Percentiles rank a stretch among this genome's conserved stretches.
Conservation (phyloP, 2,329 filamentous ascomycete genomes). For the Colletotrichum abscissum region DNA sequence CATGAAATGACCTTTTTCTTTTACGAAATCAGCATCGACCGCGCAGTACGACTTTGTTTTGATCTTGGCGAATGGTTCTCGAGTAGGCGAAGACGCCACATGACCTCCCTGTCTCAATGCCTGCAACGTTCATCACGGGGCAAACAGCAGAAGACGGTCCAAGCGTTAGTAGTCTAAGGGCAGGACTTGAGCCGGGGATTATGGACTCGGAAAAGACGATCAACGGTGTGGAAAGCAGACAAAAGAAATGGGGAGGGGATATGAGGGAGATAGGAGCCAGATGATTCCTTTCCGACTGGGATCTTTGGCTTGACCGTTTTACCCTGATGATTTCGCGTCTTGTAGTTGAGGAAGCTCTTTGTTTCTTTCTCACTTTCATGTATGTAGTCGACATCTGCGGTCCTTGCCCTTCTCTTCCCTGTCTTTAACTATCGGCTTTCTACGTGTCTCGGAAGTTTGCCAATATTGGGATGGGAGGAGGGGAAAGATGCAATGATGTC, state of each 20-base stretch:
- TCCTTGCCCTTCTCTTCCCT: background rate
- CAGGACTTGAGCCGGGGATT: background rate
- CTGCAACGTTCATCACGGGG: background rate
- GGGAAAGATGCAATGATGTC: background rate
- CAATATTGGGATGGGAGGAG: background rate
- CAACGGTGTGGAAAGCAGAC: slow-evolving; percentile 12
- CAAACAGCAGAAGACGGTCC: background rate
- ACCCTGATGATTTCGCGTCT: slow-evolving; percentile 10
- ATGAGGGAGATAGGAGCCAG: background rate
- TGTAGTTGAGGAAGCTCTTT: background rate
- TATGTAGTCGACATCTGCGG: slow-evolving; percentile 17
- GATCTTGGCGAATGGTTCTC: background rate
- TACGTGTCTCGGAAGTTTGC: background rate
- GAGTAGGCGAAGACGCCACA: background rate
- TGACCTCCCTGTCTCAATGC: background rate
- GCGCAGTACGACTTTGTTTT: slow-evolving; percentile 27
- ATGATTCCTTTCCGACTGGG: background rate
- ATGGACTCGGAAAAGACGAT: slow-evolving; percentile 26
- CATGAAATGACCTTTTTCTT: slow-evolving; percentile 32
- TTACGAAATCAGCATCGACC: slow-evolving; percentile 28
- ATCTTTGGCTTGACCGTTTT: background rate
- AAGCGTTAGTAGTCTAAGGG: background rate
- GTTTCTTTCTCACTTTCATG: slow-evolving; percentile 9
- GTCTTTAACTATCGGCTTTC: background rate
- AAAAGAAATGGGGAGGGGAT: background rate